A percentile compares a stretch with the other conserved stretches of the same genome.
Conservation (phyloP, 139 green algal genomes). For the Chlamydomonas urium region DNA sequence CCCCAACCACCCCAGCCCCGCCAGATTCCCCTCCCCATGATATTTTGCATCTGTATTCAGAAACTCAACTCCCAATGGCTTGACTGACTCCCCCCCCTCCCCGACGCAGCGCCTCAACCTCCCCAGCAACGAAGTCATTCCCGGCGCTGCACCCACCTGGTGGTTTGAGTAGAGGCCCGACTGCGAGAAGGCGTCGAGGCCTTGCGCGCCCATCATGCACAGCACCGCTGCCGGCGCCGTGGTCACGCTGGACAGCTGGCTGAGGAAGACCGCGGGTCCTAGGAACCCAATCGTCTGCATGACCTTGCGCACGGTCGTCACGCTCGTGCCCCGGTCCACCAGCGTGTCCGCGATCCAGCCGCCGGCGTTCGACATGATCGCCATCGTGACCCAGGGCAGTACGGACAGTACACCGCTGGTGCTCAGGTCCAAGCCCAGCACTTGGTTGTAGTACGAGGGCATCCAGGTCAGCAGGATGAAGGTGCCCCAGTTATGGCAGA, state of each 20-base stretch:
- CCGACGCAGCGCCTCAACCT: too few relatives aligned
- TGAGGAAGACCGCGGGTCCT: conserved; percentile 91
- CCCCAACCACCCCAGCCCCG: too few relatives aligned
- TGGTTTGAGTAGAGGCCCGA: conserved; percentile 97
- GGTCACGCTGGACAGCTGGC: conserved; percentile 66
- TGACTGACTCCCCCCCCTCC: too few relatives aligned
- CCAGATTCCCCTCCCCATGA: too few relatives aligned
- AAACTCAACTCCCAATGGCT: too few relatives aligned
- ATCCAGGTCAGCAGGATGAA: conserved; percentile 99
- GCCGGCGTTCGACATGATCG: conserved; percentile 76
- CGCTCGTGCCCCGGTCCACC: conserved; percentile 54
- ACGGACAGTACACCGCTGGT: conserved; percentile 73
- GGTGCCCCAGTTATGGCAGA: conserved; percentile 98
- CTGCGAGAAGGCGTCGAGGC: conserved; percentile 92
- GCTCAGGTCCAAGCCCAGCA: conserved; percentile 82
- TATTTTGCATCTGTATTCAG: too few relatives aligned
- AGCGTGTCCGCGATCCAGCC: conserved; percentile 89
- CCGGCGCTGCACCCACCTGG: too few relatives aligned
- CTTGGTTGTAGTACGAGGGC: conserved; percentile 95
- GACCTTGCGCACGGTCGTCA: conserved; percentile 85
- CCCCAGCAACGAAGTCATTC: too few relatives aligned
- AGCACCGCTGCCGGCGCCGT: conserved; percentile 64
- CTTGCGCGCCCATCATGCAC: conserved; percentile 89
- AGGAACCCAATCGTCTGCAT: conserved; percentile 95
- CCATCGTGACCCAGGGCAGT: conserved; percentile 97